Conservation (phyloP, 352 stramenopile species). For the Phytophthora nicotianae region DNA sequence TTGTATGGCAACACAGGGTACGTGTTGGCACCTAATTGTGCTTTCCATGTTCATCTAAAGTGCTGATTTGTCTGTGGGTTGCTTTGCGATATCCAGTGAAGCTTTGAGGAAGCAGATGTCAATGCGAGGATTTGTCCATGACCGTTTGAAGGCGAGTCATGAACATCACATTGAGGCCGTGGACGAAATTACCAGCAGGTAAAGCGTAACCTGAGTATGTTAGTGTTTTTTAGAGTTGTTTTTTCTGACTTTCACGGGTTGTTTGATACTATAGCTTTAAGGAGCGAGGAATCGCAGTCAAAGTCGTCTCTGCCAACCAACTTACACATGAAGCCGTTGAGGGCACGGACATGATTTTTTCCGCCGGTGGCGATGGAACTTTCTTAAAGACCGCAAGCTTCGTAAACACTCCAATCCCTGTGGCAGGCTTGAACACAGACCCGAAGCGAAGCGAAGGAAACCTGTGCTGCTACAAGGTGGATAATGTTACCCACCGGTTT, state of each 20-base stretch:
- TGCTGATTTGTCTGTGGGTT: conserved; percentile 19
- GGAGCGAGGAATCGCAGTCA: conserved; percentile 69
- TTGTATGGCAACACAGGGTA: conserved; percentile 83
- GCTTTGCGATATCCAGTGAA: conserved; percentile 53
- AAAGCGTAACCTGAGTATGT: conserved; percentile 3
- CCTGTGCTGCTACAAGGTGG: conserved; percentile 86
- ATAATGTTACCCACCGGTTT: conserved; percentile 80
- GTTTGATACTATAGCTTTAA: conserved; percentile 54
- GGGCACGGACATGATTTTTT: conserved; percentile 88
- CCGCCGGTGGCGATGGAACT: conserved; percentile 82
- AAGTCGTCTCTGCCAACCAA: conserved; percentile 77
- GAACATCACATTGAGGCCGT: conserved; percentile 86
- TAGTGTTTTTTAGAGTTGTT: neutral
- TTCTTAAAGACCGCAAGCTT: conserved; percentile 90
- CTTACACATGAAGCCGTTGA: conserved; percentile 81
- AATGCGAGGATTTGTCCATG: conserved; percentile 89
- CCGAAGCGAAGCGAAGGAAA: conserved; percentile 86
- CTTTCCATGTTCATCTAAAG: neutral
- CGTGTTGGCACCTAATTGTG: conserved; percentile 14
- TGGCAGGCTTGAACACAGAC: conserved; percentile 88
- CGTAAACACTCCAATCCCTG: conserved; percentile 84
- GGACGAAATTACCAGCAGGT: conserved; percentile 84
- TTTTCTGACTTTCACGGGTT: conserved; percentile 13
- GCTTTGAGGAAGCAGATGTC: conserved; percentile 90
- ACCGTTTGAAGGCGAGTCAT: conserved; percentile 85